These are phyloP conservation scores for Yarrowia bubula DNA, from an alignment of 805 yeast species.

Conservation along the genomic window DNA sequence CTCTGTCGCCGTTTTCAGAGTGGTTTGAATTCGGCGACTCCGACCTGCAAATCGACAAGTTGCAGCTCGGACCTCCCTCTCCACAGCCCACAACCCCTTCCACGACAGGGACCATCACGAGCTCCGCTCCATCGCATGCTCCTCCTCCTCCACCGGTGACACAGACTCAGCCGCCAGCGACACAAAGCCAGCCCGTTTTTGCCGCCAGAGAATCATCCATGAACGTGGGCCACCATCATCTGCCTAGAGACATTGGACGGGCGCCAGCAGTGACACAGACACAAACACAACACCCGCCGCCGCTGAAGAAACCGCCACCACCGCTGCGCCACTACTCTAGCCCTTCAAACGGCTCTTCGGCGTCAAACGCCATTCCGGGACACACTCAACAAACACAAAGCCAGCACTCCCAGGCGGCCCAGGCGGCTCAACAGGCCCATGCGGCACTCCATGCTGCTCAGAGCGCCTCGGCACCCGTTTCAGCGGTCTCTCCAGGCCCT, in stretches of 20 bases:
- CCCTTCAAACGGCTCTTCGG: neutral
- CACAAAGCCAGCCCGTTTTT: neutral
- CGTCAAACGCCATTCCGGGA: slow-evolving; percentile 1
- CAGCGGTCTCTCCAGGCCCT: neutral
- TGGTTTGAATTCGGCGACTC: slow-evolving; percentile 30
- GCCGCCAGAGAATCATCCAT: neutral
- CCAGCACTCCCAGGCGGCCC: neutral
- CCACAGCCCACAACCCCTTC: neutral
- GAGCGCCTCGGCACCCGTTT: neutral
- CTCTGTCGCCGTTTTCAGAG: slow-evolving; percentile 35
- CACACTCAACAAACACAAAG: neutral
- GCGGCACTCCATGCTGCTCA: slow-evolving; percentile 4
- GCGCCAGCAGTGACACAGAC: neutral
- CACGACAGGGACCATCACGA: neutral
- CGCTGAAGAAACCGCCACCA: slow-evolving; percentile 3
- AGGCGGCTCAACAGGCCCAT: slow-evolving; percentile 13
- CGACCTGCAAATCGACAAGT: slow-evolving; percentile 13
- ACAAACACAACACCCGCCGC: neutral
- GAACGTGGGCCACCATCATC: slow-evolving; percentile 1
- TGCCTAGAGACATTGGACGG: neutral
- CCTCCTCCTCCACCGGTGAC: neutral
- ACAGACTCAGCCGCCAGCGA: too few species aligned
- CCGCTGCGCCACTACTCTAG: neutral
- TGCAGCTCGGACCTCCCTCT: neutral
- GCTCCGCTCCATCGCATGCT: neutral